These are phyloP conservation scores for Sporobolomyces phaffii DNA, from an alignment of 768 basidiomycete genomes.

Conservation along the genomic window DNA sequence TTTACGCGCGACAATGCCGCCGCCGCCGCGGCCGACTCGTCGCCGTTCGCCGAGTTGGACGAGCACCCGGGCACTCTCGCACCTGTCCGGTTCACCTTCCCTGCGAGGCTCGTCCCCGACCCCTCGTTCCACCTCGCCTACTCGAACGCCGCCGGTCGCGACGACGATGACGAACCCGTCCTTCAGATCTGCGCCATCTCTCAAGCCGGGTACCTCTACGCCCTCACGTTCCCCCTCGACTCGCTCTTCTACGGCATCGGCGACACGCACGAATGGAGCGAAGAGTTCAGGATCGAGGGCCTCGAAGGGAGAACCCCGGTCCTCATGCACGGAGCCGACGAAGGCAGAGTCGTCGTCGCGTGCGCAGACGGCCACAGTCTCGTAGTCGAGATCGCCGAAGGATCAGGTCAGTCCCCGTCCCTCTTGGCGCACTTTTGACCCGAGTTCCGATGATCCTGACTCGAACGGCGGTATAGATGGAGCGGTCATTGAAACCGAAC, in stretches of 20 bases:
- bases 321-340: conserved; percentile 17
- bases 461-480: background rate
- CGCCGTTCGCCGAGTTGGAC: background rate
- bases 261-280: conserved; percentile 55
- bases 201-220: conserved; percentile 63
- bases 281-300: conserved; percentile 53
- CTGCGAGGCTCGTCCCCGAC: conserved; percentile 16
- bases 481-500: conserved; percentile 22
- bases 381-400: conserved; percentile 3
- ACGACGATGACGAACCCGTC: background rate
- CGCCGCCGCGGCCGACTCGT: no score
- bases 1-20: conserved; percentile 12
- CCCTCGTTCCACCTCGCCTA: conserved; percentile 12
- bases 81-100: conserved; percentile 60
- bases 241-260: conserved; percentile 41
- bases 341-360: conserved; percentile 18
- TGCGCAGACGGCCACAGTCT: conserved; percentile 11
- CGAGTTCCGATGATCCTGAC: no score
- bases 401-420: background rate
- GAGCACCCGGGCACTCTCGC: conserved; percentile 48
- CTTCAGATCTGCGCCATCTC: conserved; percentile 69
- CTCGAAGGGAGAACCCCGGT: conserved; percentile 32
- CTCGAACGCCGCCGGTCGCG: background rate
- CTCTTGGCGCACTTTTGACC: background rate
- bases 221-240: conserved; percentile 61